Evolutionary conservation across 805 yeast genomes (phyloP).

Genomic region (Yamadazyma sp.): DNA sequence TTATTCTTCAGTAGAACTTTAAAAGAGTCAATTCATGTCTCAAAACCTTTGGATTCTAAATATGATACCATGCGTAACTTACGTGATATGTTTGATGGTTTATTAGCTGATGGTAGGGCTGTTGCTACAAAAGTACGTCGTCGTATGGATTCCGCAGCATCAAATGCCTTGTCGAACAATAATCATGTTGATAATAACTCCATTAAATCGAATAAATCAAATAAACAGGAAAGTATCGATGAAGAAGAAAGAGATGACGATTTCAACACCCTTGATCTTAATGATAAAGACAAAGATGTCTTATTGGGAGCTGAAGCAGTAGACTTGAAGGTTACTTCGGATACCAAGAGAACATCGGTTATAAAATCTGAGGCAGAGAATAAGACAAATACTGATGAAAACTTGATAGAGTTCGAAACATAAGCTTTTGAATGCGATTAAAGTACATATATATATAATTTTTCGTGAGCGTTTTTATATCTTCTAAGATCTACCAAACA

Average conservation of each 20-base stretch:
- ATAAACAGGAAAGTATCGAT: conserved; percentile 14
- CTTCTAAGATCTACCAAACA: conserved; percentile 30
- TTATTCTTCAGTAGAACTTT: conserved; percentile 71
- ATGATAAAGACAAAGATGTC: conserved; percentile 45
- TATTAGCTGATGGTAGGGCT: conserved; percentile 87
- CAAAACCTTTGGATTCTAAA: conserved; percentile 47
- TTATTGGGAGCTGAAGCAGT: conserved; percentile 50
- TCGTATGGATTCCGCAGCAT: conserved; percentile 74
- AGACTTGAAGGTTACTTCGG: conserved; percentile 6
- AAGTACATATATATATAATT: not conserved
- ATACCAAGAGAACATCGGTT: not conserved
- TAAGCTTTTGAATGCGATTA: conserved; percentile 4
- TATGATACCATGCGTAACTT: conserved; percentile 55
- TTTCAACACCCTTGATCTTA: conserved; percentile 36
- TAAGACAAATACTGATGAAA: conserved; percentile 11
- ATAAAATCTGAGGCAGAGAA: conserved; percentile 3
- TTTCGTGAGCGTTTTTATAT: too few species aligned
- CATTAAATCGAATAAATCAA: conserved; percentile 23
- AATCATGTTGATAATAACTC: conserved; percentile 21
- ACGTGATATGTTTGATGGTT: conserved; percentile 85
- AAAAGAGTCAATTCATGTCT: conserved; percentile 64
- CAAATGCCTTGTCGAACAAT: conserved; percentile 20
- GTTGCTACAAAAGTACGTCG: conserved; percentile 88
- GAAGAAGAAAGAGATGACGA: conserved; percentile 53
- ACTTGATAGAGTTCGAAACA: conserved; percentile 46